Conservation (phyloP, 2,329 filamentous ascomycete genomes). For the Botrytis paeoniae region DNA sequence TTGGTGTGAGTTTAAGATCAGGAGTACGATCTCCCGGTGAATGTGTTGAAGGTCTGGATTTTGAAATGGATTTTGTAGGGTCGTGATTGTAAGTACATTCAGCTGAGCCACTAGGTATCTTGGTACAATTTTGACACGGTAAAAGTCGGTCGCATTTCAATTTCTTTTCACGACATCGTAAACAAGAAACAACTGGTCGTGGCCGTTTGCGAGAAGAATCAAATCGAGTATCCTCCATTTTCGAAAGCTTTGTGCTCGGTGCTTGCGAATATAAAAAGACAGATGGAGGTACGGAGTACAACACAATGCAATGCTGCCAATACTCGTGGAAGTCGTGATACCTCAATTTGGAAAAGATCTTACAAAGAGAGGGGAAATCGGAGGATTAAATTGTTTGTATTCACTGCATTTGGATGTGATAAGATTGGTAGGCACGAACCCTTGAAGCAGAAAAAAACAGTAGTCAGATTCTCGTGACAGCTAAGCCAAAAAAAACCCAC, state of each 20-base stretch:
- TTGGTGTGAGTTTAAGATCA: neutral
- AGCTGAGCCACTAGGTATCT: conserved; percentile 9
- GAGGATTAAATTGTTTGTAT: conserved; percentile 3
- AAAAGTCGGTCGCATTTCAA: conserved; percentile 57
- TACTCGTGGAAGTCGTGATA: neutral
- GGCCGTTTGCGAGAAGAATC: conserved; percentile 25
- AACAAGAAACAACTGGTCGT: conserved; percentile 47
- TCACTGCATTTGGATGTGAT: neutral
- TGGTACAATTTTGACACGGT: conserved; percentile 52
- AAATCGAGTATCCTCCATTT: conserved; percentile 19
- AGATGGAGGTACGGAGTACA: neutral
- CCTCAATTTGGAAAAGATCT: neutral
- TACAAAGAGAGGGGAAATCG: neutral
- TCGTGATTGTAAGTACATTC: conserved; percentile 23
- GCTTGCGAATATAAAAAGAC: neutral
- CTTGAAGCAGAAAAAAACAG: neutral
- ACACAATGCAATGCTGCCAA: neutral
- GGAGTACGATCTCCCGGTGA: conserved; percentile 2
- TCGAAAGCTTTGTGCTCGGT: neutral
- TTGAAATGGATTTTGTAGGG: neutral
- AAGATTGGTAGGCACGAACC: neutral
- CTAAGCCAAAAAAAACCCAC: neutral
- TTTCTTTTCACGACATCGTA: conserved; percentile 62
- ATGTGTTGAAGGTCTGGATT: conserved; percentile 5
- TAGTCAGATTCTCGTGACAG: conserved; percentile 2